Base-by-base conservation (phyloP, 208 protist species). In the Histomonas meleagridis region DNA sequence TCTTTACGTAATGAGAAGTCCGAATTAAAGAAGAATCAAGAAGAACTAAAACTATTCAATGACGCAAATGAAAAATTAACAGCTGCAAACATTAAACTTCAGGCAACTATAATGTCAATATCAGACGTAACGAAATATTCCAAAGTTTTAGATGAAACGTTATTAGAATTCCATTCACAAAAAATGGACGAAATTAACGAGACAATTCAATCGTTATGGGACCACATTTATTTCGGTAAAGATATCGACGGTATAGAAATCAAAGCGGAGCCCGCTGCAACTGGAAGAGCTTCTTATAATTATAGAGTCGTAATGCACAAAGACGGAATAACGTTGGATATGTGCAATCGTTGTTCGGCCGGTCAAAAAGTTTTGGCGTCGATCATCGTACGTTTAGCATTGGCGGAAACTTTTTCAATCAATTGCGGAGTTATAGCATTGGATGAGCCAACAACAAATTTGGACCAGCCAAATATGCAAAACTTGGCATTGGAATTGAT, bases 381-480 rank as follows among this genome's bases (percentile, higher is more conserved):
- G 18, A 94, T 99, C 0, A 95, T 99, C 40, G 99, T 99, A 93
- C 95, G 98, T n/a, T 93, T 99, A 26, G 98, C 98, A 3, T 94
- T 99, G 2, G 97, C 97, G 69, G 97, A 99, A 92, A 97, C 97
- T 4, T 99, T 99, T 93, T 99, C 97, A 94, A 95, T 96, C 70
- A 97, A 99, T 78, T 99, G 98, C 94, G 98, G 98, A 91, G 97
- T 99, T 81, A 95, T 99, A 0, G 97, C 98, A 3, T 95, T 99
- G 9, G 98, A 99, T 93, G 98, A 99, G 94, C 98, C 98, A 12
- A 99, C 98, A 12, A 98, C 98, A 35, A 99, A 99, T 93, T 95
- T 99, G 9, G 98, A 99, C 93, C 92, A 96, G 10, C 90, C 92
- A 18, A 97, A 98, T 90, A 95, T 96, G 9, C 91, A 96, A 78